Percentiles rank a stretch among this genome's conserved stretches.
Conservation (phyloP, 2,329 filamentous ascomycete species). For the Fonsecaea pedrosoi region DNA sequence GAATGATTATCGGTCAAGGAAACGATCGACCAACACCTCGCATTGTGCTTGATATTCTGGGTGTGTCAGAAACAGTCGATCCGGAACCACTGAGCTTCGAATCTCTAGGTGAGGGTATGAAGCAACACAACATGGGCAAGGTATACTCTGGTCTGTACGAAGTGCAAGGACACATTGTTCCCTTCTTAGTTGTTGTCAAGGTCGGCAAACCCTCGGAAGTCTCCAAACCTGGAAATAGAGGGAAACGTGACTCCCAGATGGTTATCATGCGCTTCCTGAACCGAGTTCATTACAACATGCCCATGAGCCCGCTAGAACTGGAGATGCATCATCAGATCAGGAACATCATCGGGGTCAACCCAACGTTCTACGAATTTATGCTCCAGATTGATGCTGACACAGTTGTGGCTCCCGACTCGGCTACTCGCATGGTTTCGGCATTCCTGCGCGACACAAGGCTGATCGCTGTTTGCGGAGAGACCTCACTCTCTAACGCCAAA, state of each 20-base stretch:
- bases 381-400: conserved; percentile 98
- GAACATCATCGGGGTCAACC: conserved; percentile 98
- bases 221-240: conserved; percentile 84
- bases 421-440: conserved; percentile 86
- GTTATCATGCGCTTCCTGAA: conserved; percentile 98
- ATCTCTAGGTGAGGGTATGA: conserved; percentile 90
- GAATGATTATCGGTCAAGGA: conserved; percentile 99
- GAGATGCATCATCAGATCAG: conserved; percentile 99
- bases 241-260: conserved; percentile 99
- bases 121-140: conserved; percentile 99
- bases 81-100: conserved; percentile 97
- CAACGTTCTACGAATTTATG: conserved; percentile 96
- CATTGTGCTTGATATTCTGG: conserved; percentile 95
- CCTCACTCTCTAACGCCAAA: conserved; percentile 89
- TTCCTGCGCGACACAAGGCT: conserved; percentile 91
- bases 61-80: conserved; percentile 90
- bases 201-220: conserved; percentile 85
- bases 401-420: conserved; percentile 85
- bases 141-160: conserved; percentile 98
- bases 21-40: conserved; percentile 95
- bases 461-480: conserved; percentile 96
- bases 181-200: conserved; percentile 96
- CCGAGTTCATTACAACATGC: conserved; percentile 94
- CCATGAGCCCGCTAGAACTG: conserved; percentile 95
- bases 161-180: conserved; percentile 96